These are phyloP conservation scores for Panaeolus papilionaceus DNA, from an alignment of 768 basidiomycete genomes.

Conservation along the genomic window DNA sequence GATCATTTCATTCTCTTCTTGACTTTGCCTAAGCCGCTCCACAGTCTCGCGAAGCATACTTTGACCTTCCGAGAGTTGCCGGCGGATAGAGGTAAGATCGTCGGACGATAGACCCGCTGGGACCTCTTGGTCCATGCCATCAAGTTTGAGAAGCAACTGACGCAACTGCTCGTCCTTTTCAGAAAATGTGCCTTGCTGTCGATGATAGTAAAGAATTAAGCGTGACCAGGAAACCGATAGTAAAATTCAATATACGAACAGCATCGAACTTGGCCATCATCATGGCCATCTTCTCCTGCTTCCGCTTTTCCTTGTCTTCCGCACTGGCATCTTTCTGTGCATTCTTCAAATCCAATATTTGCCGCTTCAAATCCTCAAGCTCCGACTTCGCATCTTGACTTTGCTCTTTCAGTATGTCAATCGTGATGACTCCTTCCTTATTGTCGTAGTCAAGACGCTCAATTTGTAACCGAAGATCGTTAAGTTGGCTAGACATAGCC, in stretches of 20 bases:
- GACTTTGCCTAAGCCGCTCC: conserved; percentile 86
- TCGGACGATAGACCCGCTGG: conserved; percentile 70
- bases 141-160: conserved; percentile 82
- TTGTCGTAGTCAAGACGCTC: conserved; percentile 95
- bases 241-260: conserved; percentile 53
- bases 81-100: conserved; percentile 81
- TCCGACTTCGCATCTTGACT: conserved; percentile 86
- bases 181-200: conserved; percentile 89
- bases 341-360: conserved; percentile 77
- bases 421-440: conserved; percentile 91
- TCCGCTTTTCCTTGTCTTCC: conserved; percentile 98
- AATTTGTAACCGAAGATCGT: conserved; percentile 89
- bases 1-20: conserved; percentile 92
- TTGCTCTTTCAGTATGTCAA: conserved; percentile 96
- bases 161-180: conserved; percentile 96
- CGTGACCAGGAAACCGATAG: conserved; percentile 9
- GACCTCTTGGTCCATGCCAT: conserved; percentile 68
- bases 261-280: conserved; percentile 99
- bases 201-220: conserved; percentile 5
- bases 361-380: conserved; percentile 87
- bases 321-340: conserved; percentile 85
- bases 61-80: conserved; percentile 91
- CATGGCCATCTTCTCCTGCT: conserved; percentile 98
- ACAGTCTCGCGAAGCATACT: conserved; percentile 85
- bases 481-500: conserved; percentile 89